These are phyloP conservation scores for Selaginella moellendorffii DNA, from an alignment of 75 land plant genomes.

Conservation along the genomic window DNA sequence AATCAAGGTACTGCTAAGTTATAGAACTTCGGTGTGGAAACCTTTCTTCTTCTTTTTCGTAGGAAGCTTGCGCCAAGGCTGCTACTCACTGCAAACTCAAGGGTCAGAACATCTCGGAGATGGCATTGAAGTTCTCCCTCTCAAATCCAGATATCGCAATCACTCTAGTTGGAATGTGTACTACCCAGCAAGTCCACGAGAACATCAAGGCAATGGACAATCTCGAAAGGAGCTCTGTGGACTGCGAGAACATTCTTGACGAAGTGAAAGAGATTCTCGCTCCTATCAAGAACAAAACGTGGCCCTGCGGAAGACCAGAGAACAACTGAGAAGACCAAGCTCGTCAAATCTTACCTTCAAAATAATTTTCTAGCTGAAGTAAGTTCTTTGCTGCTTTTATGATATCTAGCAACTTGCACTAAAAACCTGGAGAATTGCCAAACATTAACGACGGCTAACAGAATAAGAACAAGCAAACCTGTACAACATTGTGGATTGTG, in stretches of 20 bases:
- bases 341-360: too few relatives aligned
- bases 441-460: too few relatives aligned
- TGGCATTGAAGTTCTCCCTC: slow-evolving; percentile 73
- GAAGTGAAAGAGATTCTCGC: slow-evolving; percentile 60
- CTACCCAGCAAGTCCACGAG: slow-evolving; percentile 65
- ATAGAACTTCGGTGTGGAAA: too few relatives aligned
- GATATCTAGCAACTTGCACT: too few relatives aligned
- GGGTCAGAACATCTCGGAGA: slow-evolving; percentile 73
- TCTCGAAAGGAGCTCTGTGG: too few relatives aligned
- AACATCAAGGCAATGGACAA: slow-evolving; percentile 77
- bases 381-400: too few relatives aligned
- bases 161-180: slow-evolving; percentile 86
- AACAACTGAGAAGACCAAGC: too few relatives aligned
- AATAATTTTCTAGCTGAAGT: too few relatives aligned
- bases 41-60: too few relatives aligned
- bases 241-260: slow-evolving; percentile 40
- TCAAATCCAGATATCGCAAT: slow-evolving; percentile 54
- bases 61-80: slow-evolving; percentile 72
- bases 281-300: slow-evolving; percentile 79
- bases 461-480: slow-evolving; percentile 27
- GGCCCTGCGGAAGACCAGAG: too few relatives aligned
- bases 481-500: slow-evolving; percentile 39
- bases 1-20: slow-evolving; percentile 77
- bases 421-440: too few relatives aligned
- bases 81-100: slow-evolving; percentile 54